Evolutionary conservation across 202 grass and related monocot genomes (phyloP), one percentile per base, ranked within the genome.

Genomic region (Brachypodium distachyon): DNA sequence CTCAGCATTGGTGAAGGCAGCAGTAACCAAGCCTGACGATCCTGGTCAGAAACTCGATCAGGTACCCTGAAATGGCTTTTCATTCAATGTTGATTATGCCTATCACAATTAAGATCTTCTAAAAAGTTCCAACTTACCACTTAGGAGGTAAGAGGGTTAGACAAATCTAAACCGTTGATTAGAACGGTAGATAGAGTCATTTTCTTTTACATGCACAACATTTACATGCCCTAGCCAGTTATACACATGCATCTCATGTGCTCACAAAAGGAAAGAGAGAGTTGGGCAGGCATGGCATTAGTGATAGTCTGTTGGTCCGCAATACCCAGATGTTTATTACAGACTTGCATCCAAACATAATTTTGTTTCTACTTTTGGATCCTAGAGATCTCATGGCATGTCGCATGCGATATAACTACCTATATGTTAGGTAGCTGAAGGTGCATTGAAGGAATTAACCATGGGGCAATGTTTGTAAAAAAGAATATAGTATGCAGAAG

Each of bases 1-100:
- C 72, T 98, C 95, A 21, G 77, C 77, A 3, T 72, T 98, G 76
- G 95, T 94, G 73, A 98, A 98, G 95, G 95, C 91, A 26, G 82
- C 91, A 58, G 83, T 91, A 82, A 87, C 83, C 1, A 98, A 90
- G 58, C 72, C 88, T 29, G 91, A 82, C 36, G 84, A 88, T 61
- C 83, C 77, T 78, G 82, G 81, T 31, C 88, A 97, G 56, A 90
- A 87, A 78, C 82, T 94, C 72, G 95, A 98, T 70, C 89, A 98
- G 89, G 91, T 94, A 82, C 27, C 50, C 42, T 11, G 12, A 78
- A 77, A 32, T 83, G 17, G 7, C 29, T 16, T 91, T 52, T 22
- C 16, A n/a, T 72, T 81, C 7, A 72, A 9, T 41, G 6, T 67
- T 65, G 1, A 50, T 80, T 76, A 37, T 53, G 34, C 4, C 29